Base-by-base conservation (phyloP, 2,329 filamentous ascomycete species). In the Fusarium sp. region DNA sequence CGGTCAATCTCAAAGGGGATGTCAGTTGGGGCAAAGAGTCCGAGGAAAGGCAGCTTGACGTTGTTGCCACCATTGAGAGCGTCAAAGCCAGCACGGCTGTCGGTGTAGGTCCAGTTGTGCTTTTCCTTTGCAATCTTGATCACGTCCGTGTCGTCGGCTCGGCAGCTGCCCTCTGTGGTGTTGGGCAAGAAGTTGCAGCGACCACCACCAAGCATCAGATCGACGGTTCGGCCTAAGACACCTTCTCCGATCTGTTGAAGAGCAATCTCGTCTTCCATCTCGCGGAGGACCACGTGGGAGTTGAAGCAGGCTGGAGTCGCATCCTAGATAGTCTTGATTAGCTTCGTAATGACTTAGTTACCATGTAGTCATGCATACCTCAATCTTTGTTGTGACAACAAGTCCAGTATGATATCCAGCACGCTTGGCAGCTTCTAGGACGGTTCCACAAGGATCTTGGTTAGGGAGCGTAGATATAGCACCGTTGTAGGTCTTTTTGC, bases 221-320 rank as follows among this genome's bases (percentile, higher is more conserved):
- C 96, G 19, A 98, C 94, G 2, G 95, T 91, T 35, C 94, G 90
- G 13, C 96, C 96, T 18, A 99, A 86, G 2, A 94, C 93, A 53
- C 97, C 93, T 72, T 96, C 90, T 42, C 96, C 96, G 52, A 98
- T 86, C 86, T 98, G 93, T 81, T 99, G 96, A 78, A 96, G 88
- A 2, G 96, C 96, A 78, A 99, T 98, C 57, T 93, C 89, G 81
- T 98, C 95, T 81, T 97, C 93, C 84, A 97, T 94, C 68, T 87
- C 85, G 56, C 96, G 90, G 73, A 90, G 86, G 71, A 94, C 91
- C 21, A 95, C 96, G 80, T 98, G 96, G 52, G 94, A 91, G 8
- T 94, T 95, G 81, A 99, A 99, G 82, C 94, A 97, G 4, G 96
- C 96, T 2, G 96, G 96, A 4, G 96, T 99, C 8, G 96, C 96